Base-by-base conservation (phyloP, 2,329 filamentous ascomycete genomes). In the Amylocarpus encephaloides region DNA sequence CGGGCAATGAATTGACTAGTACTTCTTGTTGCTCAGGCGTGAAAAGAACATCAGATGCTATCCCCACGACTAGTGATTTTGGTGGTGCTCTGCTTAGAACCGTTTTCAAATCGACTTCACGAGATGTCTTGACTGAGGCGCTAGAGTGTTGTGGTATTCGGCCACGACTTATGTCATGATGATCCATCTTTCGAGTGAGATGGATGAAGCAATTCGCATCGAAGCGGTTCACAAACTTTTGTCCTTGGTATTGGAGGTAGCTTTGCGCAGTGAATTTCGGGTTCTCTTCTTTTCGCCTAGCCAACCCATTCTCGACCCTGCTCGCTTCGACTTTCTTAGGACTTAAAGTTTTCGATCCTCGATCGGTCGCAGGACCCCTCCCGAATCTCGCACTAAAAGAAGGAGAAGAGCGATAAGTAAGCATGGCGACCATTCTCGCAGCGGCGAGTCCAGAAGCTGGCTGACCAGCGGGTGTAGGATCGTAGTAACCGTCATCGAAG, bases 271-370 rank as follows among this genome's bases (percentile, higher is more conserved):
- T 65, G 46, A 68, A 71, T n/a, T 12, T 42, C 4, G 43, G 38
- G 12, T 18, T 32, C 22, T 46, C 39, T 41, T 53, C 41, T 19
- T n/a, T 16, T 30, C 34, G 18, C 69, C 54, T 74, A 71, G 13
- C 71, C 71, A 57, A 7, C 4, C 22, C 75, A 70, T 47, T 74
- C 74, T 55, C 74, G 72, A 33, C 74, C 69, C 13, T 44, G 1
- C 18, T 9, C 16, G 16, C 13, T 13, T 40, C 18, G 5, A 19
- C 18, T 15, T 5, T 16, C 38, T 16, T 40, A 7, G 18, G 38
- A 15, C 18, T 15, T 66, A 68, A 69, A 70, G 73, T 55, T 74
- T 71, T 59, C 73, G 34, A 7, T 5, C 5, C 12, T 6, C 22
- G 18, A 11, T 11, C 18, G 3, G 40, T 13, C 10, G 29, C 41